Evolutionary conservation across 768 basidiomycete species (phyloP), one percentile per base, ranked within the genome.

Genomic region (Heimioporus sp.): DNA sequence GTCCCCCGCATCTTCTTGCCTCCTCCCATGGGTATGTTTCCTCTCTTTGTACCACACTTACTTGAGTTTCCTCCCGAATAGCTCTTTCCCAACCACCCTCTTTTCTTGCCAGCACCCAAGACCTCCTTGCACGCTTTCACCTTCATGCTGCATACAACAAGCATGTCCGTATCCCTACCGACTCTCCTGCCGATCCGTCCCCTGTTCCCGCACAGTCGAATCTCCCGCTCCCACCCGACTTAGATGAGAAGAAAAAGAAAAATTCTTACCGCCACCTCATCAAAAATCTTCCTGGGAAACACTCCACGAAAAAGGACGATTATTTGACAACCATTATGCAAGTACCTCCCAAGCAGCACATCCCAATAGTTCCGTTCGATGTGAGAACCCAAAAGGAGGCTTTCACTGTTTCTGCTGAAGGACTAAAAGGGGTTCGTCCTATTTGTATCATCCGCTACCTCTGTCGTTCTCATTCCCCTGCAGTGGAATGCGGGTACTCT

Each of bases 231-330:
- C 83, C 83, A 49, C 79, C 72, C 43, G 72, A 74, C n/a, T 71
- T 70, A 16, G 78, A 75, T 16, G 82, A 86, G 53, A 76, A 74
- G 78, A 90, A 85, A 79, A 83, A 79, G 74, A 86, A 85, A 76
- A 87, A 87, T 59, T 82, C 72, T 51, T 90, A 90, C 62, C 86
- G 81, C 59, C 83, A 89, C 60, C 78, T 90, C 49, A 86, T 90
- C 61, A 87, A 84, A 73, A 82, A 79, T 51, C 74, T 86, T 42
- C 87, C 87, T 55, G 88, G 88, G 53, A 90, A 90, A 66, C 88
- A 90, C 57, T 86, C 87, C 28, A 76, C 80, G 76, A 89, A 87
- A 73, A 91, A 86, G 66, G 88, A 91, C 59, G 82, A 86, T 53
- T 88, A 81, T 67, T 68, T 91, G 45, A 76, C 75, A 36, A 81